Percentiles rank a stretch among this genome's conserved stretches.
These are phyloP conservation scores for Macaranga tanarius DNA, from an alignment of 441 rosid species.

Conservation along the genomic window DNA sequence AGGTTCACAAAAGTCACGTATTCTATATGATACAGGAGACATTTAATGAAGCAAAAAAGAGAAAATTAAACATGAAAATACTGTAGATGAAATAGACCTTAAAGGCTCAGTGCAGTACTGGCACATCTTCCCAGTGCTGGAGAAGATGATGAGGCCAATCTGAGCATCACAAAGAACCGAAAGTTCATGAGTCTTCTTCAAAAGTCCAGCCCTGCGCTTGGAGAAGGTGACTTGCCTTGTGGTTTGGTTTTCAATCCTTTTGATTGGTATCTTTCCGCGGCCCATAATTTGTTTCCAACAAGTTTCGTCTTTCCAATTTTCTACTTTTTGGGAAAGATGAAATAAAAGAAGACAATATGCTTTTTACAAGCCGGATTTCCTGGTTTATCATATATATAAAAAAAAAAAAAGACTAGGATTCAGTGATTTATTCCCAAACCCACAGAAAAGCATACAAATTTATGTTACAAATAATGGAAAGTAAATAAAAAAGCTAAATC, in stretches of 20 bases:
- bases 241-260: slow-evolving; percentile 71
- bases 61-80: background rate
- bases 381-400: background rate
- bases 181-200: slow-evolving; percentile 74
- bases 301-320: background rate
- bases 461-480: slow-evolving; percentile 18
- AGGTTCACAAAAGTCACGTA: too few species aligned
- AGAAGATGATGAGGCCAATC: slow-evolving; percentile 72
- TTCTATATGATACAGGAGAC: too few species aligned
- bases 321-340: background rate
- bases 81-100: slow-evolving; percentile 30
- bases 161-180: slow-evolving; percentile 72
- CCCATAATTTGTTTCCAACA: slow-evolving; percentile 41
- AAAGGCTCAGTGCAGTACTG: slow-evolving; percentile 57
- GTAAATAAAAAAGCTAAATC: slow-evolving; percentile 1
- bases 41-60: background rate
- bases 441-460: slow-evolving; percentile 14
- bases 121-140: slow-evolving; percentile 63
- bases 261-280: slow-evolving; percentile 64
- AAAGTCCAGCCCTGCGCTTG: slow-evolving; percentile 58
- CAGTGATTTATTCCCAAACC: slow-evolving; percentile 18
- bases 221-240: slow-evolving; percentile 77
- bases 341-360: background rate
- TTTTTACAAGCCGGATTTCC: slow-evolving; percentile 10
- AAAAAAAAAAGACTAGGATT: too few species aligned